Evolutionary conservation across 257 asterid species (phyloP).

Genomic region (Scutellaria barbata): DNA sequence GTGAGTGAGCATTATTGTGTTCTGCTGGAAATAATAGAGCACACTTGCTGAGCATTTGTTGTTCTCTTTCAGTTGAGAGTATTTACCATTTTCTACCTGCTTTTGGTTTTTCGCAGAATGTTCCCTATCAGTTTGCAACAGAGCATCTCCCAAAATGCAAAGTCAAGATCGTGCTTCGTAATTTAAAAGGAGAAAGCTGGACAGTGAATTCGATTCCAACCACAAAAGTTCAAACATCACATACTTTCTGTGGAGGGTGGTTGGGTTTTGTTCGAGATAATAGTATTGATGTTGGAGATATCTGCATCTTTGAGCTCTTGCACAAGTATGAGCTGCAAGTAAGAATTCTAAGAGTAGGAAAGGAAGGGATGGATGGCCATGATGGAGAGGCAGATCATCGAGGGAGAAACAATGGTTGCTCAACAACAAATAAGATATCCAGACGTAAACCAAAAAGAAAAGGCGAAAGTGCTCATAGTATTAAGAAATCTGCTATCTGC

Average conservation of each 20-base stretch:
- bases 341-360: slow-evolving; percentile 71
- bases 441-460: slow-evolving; percentile 53
- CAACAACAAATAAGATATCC: slow-evolving; percentile 49
- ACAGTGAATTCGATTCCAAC: slow-evolving; percentile 87
- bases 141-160: slow-evolving; percentile 87
- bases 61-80: slow-evolving; percentile 6
- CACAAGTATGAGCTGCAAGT: slow-evolving; percentile 71
- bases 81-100: slow-evolving; percentile 18
- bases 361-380: slow-evolving; percentile 54
- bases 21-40: neutral
- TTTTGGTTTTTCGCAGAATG: slow-evolving; percentile 59
- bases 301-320: slow-evolving; percentile 88
- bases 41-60: neutral
- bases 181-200: slow-evolving; percentile 82
- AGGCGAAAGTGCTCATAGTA: slow-evolving; percentile 43
- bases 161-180: slow-evolving; percentile 74
- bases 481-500: slow-evolving; percentile 42
- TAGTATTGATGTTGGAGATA: slow-evolving; percentile 70
- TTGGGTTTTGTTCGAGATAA: slow-evolving; percentile 89
- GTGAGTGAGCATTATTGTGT: neutral
- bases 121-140: slow-evolving; percentile 88
- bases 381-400: slow-evolving; percentile 50
- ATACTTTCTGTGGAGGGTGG: slow-evolving; percentile 98
- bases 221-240: slow-evolving; percentile 84
- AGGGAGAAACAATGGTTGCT: slow-evolving; percentile 43